Evolutionary conservation across 108 stramenopile species (phyloP), one percentile per base, ranked within the genome.

Genomic region (Mayamaea pseudoterrestris): DNA sequence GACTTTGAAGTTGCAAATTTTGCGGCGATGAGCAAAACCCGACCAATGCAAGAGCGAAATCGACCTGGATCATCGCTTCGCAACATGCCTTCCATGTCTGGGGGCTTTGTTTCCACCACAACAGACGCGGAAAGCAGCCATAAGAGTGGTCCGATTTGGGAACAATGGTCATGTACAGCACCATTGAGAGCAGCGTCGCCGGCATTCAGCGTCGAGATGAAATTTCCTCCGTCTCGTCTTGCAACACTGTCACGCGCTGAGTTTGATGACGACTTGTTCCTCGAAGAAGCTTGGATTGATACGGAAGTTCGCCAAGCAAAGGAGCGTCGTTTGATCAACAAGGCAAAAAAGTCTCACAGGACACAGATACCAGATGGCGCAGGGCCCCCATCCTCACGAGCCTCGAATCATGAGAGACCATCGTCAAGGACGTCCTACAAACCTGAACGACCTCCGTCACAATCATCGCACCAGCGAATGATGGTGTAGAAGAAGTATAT

Each of bases 231-330:
- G 23, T 47, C 52, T 20, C 58, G 58, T 22, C 41, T 58, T 29
- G 29, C 37, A 12, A 56, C 44, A 9, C 50, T 61, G 2, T 30
- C 34, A 18, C 27, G 53, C 2, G 44, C 25, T n/a, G 63, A 68
- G 0, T 41, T 71, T 31, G 51, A 65, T 31, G 69, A 71, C 23
- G 74, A 76, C 47, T 57, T 65, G 27, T 47, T 54, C 30, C 44
- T 76, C 13, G 74, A 76, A 35, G 68, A 68, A 53, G 74, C 74
- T 3, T 76, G 58, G 39, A 61, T 76, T 22, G 74, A 76, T 46
- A 53, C 70, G 1, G 65, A 76, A 31, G 68, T 76, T n/a, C 43
- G 37, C 22, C 35, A 51, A 16, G 60, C 61, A 11, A 58, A 59
- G 47, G 34, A 41, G 70, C 58, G 21, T 76, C 83, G 31, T n/a